These are phyloP conservation scores for Biancaea sappan DNA, from an alignment of 306 rosid species.

Conservation along the genomic window DNA sequence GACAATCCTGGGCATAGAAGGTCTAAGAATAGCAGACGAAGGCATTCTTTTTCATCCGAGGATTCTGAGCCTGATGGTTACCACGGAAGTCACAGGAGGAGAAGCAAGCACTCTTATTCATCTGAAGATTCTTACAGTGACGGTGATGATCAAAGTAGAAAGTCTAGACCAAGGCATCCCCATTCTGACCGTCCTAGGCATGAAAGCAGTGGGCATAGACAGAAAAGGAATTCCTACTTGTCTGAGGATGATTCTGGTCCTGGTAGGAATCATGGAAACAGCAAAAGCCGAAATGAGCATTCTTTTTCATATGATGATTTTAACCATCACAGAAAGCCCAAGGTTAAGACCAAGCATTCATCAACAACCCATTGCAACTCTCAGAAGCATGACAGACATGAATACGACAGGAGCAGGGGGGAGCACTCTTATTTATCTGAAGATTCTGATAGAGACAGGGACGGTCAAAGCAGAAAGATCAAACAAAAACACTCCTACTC, in stretches of 20 bases:
- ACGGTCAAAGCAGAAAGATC: conserved; percentile 32
- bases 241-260: conserved; percentile 45
- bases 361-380: conserved; percentile 29
- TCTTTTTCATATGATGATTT: conserved; percentile 35
- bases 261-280: conserved; percentile 18
- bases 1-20: conserved; percentile 32
- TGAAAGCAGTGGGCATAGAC: conserved; percentile 29
- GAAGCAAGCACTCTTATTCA: conserved; percentile 36
- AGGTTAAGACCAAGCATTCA: conserved; percentile 35
- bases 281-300: conserved; percentile 26
- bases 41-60: conserved; percentile 36
- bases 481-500: conserved; percentile 10
- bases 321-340: conserved; percentile 32
- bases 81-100: conserved; percentile 32
- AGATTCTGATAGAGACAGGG: conserved; percentile 36
- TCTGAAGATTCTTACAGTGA: conserved; percentile 53
- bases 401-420: conserved; percentile 32
- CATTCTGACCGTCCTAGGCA: conserved; percentile 12
- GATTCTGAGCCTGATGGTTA: conserved; percentile 27
- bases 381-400: conserved; percentile 38
- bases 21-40: conserved; percentile 39
- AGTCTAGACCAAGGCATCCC: conserved; percentile 41
- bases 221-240: conserved; percentile 29
- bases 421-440: conserved; percentile 35
- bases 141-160: conserved; percentile 41